Percentiles rank a stretch among this genome's conserved stretches.
Evolutionary conservation across 1,139 yeast species (phyloP).

Genomic region (Geotrichum europaeum): DNA sequence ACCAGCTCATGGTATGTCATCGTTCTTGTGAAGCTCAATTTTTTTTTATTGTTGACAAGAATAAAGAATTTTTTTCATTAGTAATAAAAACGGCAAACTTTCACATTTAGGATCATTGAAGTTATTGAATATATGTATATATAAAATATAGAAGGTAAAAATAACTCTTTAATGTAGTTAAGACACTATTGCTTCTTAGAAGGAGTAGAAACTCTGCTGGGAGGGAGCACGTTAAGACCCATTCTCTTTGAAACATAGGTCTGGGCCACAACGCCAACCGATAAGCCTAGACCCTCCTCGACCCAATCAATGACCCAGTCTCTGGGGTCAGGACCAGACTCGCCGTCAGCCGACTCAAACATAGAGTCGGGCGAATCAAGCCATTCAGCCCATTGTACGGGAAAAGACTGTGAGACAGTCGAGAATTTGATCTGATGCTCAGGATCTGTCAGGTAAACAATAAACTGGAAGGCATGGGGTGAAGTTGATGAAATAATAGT

Average conservation of each 20-base stretch:
- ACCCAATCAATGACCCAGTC: conserved; percentile 97
- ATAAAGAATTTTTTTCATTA: not conserved
- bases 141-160: not conserved
- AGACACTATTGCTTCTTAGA: not conserved
- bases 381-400: conserved; percentile 86
- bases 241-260: conserved; percentile 84
- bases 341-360: conserved; percentile 21
- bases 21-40: too few species aligned
- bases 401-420: conserved; percentile 84
- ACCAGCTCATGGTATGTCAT: too few species aligned
- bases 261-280: conserved; percentile 85
- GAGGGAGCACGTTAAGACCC: conserved; percentile 45
- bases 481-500: conserved; percentile 24
- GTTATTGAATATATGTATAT: not conserved
- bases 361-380: conserved; percentile 40
- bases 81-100: not conserved
- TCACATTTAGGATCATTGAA: not conserved
- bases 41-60: not conserved
- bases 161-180: not conserved
- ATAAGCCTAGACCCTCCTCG: conserved; percentile 68
- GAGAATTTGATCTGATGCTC: conserved; percentile 68
- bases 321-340: conserved; percentile 65
- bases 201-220: conserved; percentile 11
- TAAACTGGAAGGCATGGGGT: conserved; percentile 53
- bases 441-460: conserved; percentile 67